Base-by-base conservation (phyloP, 768 basidiomycete genomes). In the Clitopilus passeckerianus region DNA sequence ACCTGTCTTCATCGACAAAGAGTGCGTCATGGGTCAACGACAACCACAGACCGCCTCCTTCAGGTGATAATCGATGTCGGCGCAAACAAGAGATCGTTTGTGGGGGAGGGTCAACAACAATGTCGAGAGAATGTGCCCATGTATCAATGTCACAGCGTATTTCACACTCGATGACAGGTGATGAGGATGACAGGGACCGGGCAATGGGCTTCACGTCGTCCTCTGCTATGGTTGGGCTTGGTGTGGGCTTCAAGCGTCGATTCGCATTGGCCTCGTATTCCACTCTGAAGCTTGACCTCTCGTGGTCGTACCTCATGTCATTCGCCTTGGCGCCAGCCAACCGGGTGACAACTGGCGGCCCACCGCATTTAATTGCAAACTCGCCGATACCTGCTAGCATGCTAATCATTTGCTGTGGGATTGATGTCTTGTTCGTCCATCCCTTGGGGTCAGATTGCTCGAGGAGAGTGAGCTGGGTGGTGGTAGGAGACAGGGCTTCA, bases 381-480 rank as follows among this genome's bases (percentile, higher is more conserved):
- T 98, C 96, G 20, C 97, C 94, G 9, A 97, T 88, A 0, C 95
- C 95, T 0, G 95, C 93, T 0, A 98, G 75, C 1, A 87, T 82
- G 41, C 84, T 83, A 67, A 96, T 87, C 93, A 98, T 96, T 65
- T 94, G 87, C n/a, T 87, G 88, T 0, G 95, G 96, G 55, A 96
- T 95, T 12, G 91, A 91, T 0, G 87, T 86, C 72, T 98, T 98
- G 74, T 92, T 94, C 5, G 93, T 87, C 95, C 96, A 98, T 52
- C 95, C 95, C 72, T 95, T 93, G 6, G 95, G 95, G 70, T 99
- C 96, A 10, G 93, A 95, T 72, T 98, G 97, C 67, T 98, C 96
- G 5, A 99, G 82, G 0, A 99, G 77, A 0, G 95, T 97, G 61
- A 99, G 85, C 10, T 91, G 84, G 0, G 95, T 97, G 1, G 97